Conservation (phyloP, 371 early-diverging fungal genomes). For the Mortierella sp. region DNA sequence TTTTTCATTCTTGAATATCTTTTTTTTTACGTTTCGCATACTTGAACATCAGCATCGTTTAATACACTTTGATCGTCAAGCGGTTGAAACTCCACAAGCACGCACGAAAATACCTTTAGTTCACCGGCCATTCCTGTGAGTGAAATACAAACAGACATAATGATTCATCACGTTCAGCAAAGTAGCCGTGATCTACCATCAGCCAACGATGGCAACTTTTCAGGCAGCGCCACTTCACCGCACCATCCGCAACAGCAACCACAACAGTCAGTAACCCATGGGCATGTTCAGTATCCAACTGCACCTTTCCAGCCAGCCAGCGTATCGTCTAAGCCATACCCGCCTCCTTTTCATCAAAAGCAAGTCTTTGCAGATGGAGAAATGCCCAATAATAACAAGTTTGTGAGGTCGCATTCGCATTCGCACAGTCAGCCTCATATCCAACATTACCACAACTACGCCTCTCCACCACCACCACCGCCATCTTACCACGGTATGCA, state of each 20-base stretch:
- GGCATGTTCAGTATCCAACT: constrained; percentile 22
- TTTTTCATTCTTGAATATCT: background rate
- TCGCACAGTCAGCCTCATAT: constrained; percentile 28
- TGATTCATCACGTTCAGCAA: constrained; percentile 22
- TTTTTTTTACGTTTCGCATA: no score
- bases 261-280: constrained; percentile 9
- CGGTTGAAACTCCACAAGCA: no score
- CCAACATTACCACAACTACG: constrained; percentile 19
- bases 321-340: background rate
- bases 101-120: no score
- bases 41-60: no score
- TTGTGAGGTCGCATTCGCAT: constrained; percentile 13
- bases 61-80: no score
- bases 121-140: no score
- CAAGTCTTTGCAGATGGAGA: background rate
- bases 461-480: constrained; percentile 33
- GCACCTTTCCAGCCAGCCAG: background rate
- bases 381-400: background rate
- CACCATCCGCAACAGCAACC: constrained; percentile 7
- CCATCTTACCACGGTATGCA: constrained; percentile 9
- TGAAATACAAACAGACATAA: background rate
- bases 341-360: constrained; percentile 16
- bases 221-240: background rate
- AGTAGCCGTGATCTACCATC: constrained; percentile 4
- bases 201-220: background rate